A percentile compares a stretch with the other conserved stretches of the same genome.
These are phyloP conservation scores for Claviceps pazoutovae DNA, from an alignment of 2,329 filamentous ascomycete species.

Conservation along the genomic window DNA sequence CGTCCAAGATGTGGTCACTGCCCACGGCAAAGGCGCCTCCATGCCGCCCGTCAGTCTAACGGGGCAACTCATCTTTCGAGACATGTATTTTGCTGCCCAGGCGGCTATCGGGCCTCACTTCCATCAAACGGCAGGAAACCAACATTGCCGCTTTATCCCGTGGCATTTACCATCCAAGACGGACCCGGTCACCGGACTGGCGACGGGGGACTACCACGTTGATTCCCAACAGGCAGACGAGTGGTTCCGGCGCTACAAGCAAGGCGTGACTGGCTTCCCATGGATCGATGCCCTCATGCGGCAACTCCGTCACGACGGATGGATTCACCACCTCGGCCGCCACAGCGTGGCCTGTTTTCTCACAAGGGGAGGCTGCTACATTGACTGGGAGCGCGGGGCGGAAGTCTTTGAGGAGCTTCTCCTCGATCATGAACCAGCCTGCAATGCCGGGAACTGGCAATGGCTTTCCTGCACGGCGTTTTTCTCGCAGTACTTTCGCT, in stretches of 20 bases:
- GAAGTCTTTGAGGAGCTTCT: conserved; percentile 68
- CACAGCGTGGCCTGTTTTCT: conserved; percentile 71
- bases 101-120: conserved; percentile 52
- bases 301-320: conserved; percentile 56
- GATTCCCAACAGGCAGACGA: conserved; percentile 47
- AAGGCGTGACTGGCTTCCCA: conserved; percentile 59
- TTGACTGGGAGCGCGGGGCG: conserved; percentile 65
- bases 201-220: conserved; percentile 48
- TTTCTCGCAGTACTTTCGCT: conserved; percentile 56
- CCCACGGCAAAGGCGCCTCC: conserved; percentile 41
- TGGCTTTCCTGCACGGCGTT: conserved; percentile 67
- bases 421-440: conserved; percentile 60
- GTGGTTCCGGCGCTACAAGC: conserved; percentile 56
- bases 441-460: conserved; percentile 66
- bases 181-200: conserved; percentile 26
- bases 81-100: conserved; percentile 75
- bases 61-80: conserved; percentile 62
- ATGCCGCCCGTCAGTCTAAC: conserved; percentile 54
- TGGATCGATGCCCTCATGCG: conserved; percentile 75
- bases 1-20: conserved; percentile 46
- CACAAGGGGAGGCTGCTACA: conserved; percentile 65
- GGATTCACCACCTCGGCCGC: conserved; percentile 67
- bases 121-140: conserved; percentile 50
- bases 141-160: conserved; percentile 57
- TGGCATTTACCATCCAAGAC: conserved; percentile 60